Evolutionary conservation across 2,329 filamentous ascomycete species (phyloP), one percentile per base, ranked within the genome.

Genomic region (Microcyclospora pomicola): DNA sequence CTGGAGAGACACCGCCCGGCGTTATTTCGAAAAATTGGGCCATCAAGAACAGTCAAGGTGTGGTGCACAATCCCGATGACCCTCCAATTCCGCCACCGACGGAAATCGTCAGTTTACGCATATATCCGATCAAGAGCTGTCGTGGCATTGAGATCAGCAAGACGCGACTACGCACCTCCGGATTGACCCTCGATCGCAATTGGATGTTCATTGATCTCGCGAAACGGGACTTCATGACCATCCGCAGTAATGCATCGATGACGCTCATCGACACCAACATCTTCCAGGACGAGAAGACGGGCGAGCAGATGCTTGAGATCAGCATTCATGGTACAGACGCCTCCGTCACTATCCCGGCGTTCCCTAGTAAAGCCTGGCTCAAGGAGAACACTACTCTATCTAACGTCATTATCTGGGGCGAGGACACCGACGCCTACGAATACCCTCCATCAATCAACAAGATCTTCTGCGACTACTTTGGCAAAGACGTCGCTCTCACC

Each of bases 101-200:
- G 0, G 57, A 65, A 34, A 59, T 69, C 29, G 59, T 60, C n/a
- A 59, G 58, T 3, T 60, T 79, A 9, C 67, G 67, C 39, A 65
- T 78, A 48, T 78, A 79, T 51, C 75, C 75, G 10, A 72, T 80
- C 49, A 80, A 80, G 51, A 79, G 75, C 42, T 80, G 76, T 48
- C 72, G 76, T 33, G 75, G 75, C 9, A 64, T 80, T 46, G 62
- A 68, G 31, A 60, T 79, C 9, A 53, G 65, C 12, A 65, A 62
- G 2, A 66, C 71, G 2, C 62, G 59, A 4, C 60, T 80, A 1
- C 61, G 69, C 27, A 66, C 64, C 33, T 68, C 72, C 3, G 75
- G 75, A 0, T 63, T 80, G 9, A 71, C 75, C 33, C 61, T 79
- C 10, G 76, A 80, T 52, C 64, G 75, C 6, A 69, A 72, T 45